phyloP scores from a whole-genome alignment of 2,329 filamentous ascomycete species.

The Fusarium continuum region DNA sequence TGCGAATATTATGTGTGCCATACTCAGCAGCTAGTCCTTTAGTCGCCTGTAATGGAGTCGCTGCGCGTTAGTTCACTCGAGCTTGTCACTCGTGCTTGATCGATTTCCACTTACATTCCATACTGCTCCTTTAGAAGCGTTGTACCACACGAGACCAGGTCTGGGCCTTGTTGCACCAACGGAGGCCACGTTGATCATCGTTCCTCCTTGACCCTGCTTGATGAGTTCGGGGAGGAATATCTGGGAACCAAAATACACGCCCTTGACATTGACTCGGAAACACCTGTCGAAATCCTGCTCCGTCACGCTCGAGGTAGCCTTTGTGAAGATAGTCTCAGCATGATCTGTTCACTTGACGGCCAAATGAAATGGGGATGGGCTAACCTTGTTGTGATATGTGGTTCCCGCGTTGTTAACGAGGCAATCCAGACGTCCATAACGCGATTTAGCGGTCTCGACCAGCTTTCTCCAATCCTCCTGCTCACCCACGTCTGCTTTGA shows the following conservation, averaged over 20 bases:
- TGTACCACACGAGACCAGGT: slow-evolving; percentile 74
- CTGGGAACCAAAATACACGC: slow-evolving; percentile 5
- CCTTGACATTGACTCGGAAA: slow-evolving; percentile 12
- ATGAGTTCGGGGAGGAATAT: background rate
- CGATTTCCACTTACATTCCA: slow-evolving; percentile 61
- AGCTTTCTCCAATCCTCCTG: too few relatives aligned
- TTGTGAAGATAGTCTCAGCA: too few relatives aligned
- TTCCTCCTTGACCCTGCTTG: slow-evolving; percentile 1
- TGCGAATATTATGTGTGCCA: background rate
- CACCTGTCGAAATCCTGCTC: slow-evolving; percentile 13
- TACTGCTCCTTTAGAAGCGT: slow-evolving; percentile 73
- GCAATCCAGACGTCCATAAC: slow-evolving; percentile 9
- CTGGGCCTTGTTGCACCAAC: slow-evolving; percentile 56
- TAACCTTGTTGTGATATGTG: slow-evolving; percentile 8
- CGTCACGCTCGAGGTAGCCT: too few relatives aligned
- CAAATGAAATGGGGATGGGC: accelerated
- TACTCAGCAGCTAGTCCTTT: background rate
- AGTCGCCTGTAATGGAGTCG: too few relatives aligned
- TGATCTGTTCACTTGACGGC: accelerated
- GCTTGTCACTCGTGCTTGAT: too few relatives aligned
- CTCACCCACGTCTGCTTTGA: too few relatives aligned
- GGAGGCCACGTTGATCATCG: slow-evolving; percentile 24
- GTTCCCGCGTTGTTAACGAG: slow-evolving; percentile 14
- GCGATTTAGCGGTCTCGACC: background rate
- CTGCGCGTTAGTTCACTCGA: too few relatives aligned